Base-by-base conservation (phyloP, 345 rosid genomes). In the Ceriops decandra region DNA sequence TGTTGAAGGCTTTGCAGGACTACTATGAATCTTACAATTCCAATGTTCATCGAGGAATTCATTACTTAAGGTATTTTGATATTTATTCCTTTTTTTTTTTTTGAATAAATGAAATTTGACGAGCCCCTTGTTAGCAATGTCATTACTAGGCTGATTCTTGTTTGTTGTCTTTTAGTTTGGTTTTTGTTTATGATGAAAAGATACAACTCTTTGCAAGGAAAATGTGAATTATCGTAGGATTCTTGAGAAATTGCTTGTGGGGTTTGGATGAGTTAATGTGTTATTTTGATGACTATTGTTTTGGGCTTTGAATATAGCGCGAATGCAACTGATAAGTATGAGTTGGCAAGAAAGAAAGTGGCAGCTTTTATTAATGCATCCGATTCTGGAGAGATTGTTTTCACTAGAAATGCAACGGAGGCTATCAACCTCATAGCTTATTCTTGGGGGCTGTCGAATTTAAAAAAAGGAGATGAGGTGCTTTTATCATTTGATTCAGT, bases 391-490 rank as follows among this genome's bases (percentile, higher is more conserved):
- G 96, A 95, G 83, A 88, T 93, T 72, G 85, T 95, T 53, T 91
- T 95, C 75, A 95, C 99, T 0, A 89, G 86, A 74, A 91, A 95
- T 75, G 99, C 99, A 3, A 91, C 99, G 28, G 99, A 95, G 79
- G 99, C 99, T 51, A 87, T 95, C 73, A 91, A 95, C 85, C 83
- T 95, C 33, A 95, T 95, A 0, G 96, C 99, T 33, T 77, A 91
- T 54, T 77, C 95, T 0, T 91, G 96, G 99, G 99, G 96, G 54
- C 85, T 88, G 16, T 72, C 76, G 0, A 91, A 89, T 70, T 81
- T 95, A 52, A 85, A 84, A 71, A 77, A 86, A 27, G 90, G 86
- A 28, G 91, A 95, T 69, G 97, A 95, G 96, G 97, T 93, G 31
- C 56, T 63, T 51, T 22, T 64, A 60, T 46, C 5, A 63, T 52